Conservation (phyloP, 129 eudicot genomes). For the Pittosporum tobira region DNA sequence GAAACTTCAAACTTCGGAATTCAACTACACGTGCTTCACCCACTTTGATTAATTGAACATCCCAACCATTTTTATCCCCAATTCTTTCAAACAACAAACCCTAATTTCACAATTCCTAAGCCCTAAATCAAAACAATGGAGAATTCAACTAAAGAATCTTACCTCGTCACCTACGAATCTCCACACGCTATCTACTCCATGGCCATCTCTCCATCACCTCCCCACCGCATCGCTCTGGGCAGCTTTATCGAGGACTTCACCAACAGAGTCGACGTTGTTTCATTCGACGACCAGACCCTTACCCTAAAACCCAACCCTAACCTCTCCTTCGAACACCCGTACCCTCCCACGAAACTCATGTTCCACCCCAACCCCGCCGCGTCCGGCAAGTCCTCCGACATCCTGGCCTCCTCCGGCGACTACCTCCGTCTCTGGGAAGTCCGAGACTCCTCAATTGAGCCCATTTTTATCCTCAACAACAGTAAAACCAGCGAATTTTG, state of each 20-base stretch:
- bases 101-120: neutral
- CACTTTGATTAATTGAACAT: no score
- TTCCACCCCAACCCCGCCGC: conserved; percentile 47
- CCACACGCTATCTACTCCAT: conserved; percentile 60
- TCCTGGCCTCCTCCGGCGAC: conserved; percentile 68
- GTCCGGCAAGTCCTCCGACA: conserved; percentile 8
- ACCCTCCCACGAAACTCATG: conserved; percentile 74
- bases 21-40: neutral
- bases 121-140: conserved; percentile 18
- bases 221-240: conserved; percentile 55
- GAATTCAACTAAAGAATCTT: conserved; percentile 37
- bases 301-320: conserved; percentile 34
- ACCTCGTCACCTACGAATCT: conserved; percentile 35
- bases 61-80: no score
- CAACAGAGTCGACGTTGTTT: conserved; percentile 49
- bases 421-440: conserved; percentile 49
- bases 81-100: neutral
- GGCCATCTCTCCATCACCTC: conserved; percentile 41
- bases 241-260: conserved; percentile 61
- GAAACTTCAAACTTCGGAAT: no score
- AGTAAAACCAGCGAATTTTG: conserved; percentile 53
- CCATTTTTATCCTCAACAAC: conserved; percentile 41
- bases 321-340: conserved; percentile 57
- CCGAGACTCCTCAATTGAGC: conserved; percentile 25
- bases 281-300: conserved; percentile 41